Base-by-base conservation (phyloP, 164 flowering plant genomes). In the Aristolochia fimbriata region DNA sequence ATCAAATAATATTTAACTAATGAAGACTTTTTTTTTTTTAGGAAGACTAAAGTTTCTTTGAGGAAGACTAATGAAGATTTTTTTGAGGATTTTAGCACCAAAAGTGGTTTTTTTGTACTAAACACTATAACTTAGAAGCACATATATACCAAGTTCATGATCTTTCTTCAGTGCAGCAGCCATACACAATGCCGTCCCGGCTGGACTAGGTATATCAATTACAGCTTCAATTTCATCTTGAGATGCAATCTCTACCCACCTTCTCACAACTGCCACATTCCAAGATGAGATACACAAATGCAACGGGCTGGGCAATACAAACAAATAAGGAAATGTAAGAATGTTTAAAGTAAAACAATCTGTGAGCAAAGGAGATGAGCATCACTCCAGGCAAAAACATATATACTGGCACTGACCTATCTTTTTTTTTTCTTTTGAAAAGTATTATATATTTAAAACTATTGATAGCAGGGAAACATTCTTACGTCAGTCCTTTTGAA, bases 81-180 rank as follows among this genome's bases (percentile, higher is more conserved):
- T n/a, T n/a, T n/a, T n/a, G n/a, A n/a, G n/a, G n/a, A n/a, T 31
- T 31, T 37, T 37, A 37, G 11, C 43, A 3, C 9, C 9, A 37
- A 37, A 37, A 37, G 9, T 37, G 43, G 4, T 37, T 6, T 37
- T 37, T 37, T 6, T 37, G 43, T 10, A 37, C 8, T 37, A 37
- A 10, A 37, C 43, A 37, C 9, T 37, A 37, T 37, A 10, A 10
- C 0, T 37, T 37, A 7, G 43, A 37, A 37, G 45, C 22, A 22
- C 20, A 12, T 30, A n/a, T 15, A 60, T 81, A 93, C 99, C 97
- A 62, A 68, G 62, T 82, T 91, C 97, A 73, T 86, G 96, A 70
- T 86, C 93, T 76, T 91, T 93, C 85, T 88, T 94, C 24, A 79
- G 56, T 61, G 93, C 81, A 78, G 97, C 91, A 51, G 97, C 99